phyloP scores from a whole-genome alignment of 108 stramenopile species.

The Pseudonitzschia delicatissima region DNA sequence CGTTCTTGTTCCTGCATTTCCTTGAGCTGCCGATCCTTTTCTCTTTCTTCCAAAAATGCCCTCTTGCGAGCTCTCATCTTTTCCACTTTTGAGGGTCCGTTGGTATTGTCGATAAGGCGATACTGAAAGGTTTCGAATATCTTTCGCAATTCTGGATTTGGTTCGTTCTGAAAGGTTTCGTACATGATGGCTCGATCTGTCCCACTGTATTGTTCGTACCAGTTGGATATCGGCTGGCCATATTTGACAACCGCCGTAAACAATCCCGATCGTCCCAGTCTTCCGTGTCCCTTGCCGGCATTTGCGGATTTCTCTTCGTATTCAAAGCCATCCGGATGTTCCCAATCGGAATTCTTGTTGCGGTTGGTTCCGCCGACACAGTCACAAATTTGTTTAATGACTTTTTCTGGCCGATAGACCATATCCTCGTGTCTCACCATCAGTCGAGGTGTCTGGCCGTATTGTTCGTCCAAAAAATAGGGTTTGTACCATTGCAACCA shows the following conservation, averaged over 20 bases:
- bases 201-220: background rate
- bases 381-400: conserved; percentile 47
- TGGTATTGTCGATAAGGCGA: background rate
- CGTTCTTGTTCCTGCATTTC: too few species aligned
- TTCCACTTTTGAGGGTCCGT: too few species aligned
- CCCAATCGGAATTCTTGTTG: background rate
- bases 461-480: conserved; percentile 41
- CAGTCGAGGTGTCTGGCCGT: conserved; percentile 35
- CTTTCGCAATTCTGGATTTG: background rate
- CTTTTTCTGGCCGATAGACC: conserved; percentile 53
- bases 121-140: conserved; percentile 10
- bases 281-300: conserved; percentile 52
- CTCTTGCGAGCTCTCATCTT: too few species aligned
- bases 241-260: conserved; percentile 55
- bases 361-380: conserved; percentile 53
- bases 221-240: conserved; percentile 38
- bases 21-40: too few species aligned
- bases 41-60: too few species aligned
- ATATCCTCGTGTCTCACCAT: conserved; percentile 75
- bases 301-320: conserved; percentile 47
- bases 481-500: conserved; percentile 66
- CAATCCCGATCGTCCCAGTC: conserved; percentile 39
- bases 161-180: background rate
- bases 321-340: conserved; percentile 28
- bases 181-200: background rate